phyloP scores from a whole-genome alignment of 306 rosid genomes.

The Cyclanthera cordifolia region DNA sequence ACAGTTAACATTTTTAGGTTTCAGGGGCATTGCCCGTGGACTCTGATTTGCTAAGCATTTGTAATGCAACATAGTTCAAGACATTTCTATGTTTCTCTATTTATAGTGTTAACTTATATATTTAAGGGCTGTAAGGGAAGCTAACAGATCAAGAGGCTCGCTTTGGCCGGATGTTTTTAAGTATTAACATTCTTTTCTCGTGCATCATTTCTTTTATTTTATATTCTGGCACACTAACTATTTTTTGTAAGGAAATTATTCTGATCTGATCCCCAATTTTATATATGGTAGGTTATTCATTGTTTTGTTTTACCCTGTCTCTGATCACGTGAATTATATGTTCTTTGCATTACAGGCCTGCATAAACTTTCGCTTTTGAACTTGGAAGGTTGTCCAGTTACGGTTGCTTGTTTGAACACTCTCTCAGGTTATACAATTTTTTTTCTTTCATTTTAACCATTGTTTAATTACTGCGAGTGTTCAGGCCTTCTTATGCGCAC shows the following conservation, averaged over 20 bases:
- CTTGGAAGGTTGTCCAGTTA: slow-evolving; percentile 85
- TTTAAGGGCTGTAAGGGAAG: not conserved
- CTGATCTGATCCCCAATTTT: not conserved
- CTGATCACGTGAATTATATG: not conserved
- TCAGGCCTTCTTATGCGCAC: too few species aligned
- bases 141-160: not conserved
- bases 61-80: too few species aligned
- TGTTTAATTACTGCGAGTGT: too few species aligned
- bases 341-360: slow-evolving; percentile 48
- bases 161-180: not conserved
- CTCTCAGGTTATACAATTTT: slow-evolving; percentile 36
- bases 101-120: not conserved
- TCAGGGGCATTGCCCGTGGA: too few species aligned
- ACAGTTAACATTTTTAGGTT: too few species aligned
- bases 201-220: not conserved
- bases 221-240: not conserved
- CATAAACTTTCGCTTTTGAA: slow-evolving; percentile 60
- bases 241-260: not conserved
- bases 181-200: not conserved
- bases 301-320: not conserved
- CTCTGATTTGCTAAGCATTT: too few species aligned
- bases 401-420: slow-evolving; percentile 68
- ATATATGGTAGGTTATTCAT: slow-evolving; percentile 1
- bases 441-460: too few species aligned
- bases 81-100: not conserved